phyloP scores from a whole-genome alignment of 2,329 filamentous ascomycete species.

The Zasmidium cellare region DNA sequence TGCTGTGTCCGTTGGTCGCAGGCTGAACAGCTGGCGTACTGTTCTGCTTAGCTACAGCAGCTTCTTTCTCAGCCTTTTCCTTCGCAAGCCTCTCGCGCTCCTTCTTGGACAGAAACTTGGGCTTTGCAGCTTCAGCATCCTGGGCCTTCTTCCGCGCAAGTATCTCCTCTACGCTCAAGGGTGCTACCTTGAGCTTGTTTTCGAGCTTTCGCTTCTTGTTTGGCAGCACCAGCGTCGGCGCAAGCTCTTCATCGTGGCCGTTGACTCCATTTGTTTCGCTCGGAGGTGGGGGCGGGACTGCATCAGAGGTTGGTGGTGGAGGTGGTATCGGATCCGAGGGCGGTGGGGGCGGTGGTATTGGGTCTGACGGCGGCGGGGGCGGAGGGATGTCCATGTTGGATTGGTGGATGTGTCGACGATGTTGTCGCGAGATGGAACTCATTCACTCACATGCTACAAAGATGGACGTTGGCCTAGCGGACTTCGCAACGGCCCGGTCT shows the following conservation, averaged over 20 bases:
- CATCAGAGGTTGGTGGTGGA: constrained; percentile 2
- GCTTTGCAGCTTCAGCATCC: constrained; percentile 81
- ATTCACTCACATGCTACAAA: no score
- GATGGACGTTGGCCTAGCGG: background rate
- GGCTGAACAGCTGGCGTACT: constrained; percentile 30
- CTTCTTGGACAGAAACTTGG: constrained; percentile 81
- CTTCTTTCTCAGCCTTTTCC: constrained; percentile 68
- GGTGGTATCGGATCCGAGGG: background rate
- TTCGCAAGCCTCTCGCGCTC: constrained; percentile 77
- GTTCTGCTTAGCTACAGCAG: constrained; percentile 61
- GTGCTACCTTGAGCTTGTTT: constrained; percentile 44
- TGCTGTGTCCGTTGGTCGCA: constrained; percentile 8
- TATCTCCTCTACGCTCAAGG: constrained; percentile 82
- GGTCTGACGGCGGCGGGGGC: background rate
- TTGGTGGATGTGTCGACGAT: background rate
- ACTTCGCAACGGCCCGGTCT: background rate
- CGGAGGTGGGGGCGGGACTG: constrained; percentile 2
- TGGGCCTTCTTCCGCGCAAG: constrained; percentile 82
- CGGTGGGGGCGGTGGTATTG: constrained; percentile 1
- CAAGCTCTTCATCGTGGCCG: constrained; percentile 3
- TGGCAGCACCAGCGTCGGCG: background rate
- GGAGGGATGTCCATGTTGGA: constrained; percentile 2
- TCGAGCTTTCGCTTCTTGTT: constrained; percentile 52
- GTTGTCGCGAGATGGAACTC: background rate
- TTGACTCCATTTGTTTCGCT: background rate